Conservation (phyloP, 2,329 filamentous ascomycete species). For the Pseudocercospora eumusae region DNA sequence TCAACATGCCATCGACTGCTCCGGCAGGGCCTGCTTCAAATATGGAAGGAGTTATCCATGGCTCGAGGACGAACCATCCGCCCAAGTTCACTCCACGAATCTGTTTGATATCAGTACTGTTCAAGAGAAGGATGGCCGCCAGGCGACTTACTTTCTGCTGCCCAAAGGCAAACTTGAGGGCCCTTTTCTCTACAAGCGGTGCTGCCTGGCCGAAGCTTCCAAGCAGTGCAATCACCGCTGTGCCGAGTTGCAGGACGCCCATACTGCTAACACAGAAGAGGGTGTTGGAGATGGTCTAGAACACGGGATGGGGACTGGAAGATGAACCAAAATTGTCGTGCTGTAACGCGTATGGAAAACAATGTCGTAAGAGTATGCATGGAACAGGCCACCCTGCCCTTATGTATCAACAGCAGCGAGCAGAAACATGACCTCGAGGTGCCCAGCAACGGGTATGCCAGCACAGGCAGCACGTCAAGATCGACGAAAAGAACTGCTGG, state of each 20-base stretch:
- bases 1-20: slow-evolving; percentile 54
- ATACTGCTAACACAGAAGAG: slow-evolving; percentile 19
- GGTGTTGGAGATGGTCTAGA: neutral
- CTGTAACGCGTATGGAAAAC: neutral
- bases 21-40: slow-evolving; percentile 52
- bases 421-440: neutral
- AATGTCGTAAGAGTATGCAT: neutral
- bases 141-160: slow-evolving; percentile 45
- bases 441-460: neutral
- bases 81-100: slow-evolving; percentile 66
- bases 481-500: slow-evolving; percentile 2
- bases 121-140: neutral
- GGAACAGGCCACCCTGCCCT: slow-evolving; percentile 6
- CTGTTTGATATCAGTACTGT: neutral
- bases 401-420: slow-evolving; percentile 8
- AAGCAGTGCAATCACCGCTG: slow-evolving; percentile 32
- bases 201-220: slow-evolving; percentile 28
- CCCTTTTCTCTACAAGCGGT: slow-evolving; percentile 28
- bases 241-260: slow-evolving; percentile 27
- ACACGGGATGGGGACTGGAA: neutral
- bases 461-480: slow-evolving; percentile 8
- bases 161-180: slow-evolving; percentile 53
- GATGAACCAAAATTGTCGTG: neutral
- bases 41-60: slow-evolving; percentile 64
- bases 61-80: slow-evolving; percentile 65